A percentile compares a stretch with the other conserved stretches of the same genome.
Conservation (phyloP, 2,329 filamentous ascomycete species). For the Cryphonectria parasitica region DNA sequence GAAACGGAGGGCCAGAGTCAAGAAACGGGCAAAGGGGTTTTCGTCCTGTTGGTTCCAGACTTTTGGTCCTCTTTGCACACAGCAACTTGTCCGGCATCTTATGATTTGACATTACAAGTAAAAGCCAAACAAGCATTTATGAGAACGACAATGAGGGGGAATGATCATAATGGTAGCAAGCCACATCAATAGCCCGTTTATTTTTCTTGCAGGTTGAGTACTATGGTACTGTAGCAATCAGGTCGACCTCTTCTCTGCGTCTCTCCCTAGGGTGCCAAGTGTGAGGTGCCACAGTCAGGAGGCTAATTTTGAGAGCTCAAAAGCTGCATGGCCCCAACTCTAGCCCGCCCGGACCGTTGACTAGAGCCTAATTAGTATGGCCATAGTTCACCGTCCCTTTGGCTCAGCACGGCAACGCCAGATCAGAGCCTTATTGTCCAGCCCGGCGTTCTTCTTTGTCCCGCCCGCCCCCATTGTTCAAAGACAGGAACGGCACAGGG, state of each 20-base stretch:
- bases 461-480: constrained; percentile 13
- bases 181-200: not conserved
- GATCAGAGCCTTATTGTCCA: not conserved
- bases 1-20: not conserved
- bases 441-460: not conserved
- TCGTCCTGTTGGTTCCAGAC: no score
- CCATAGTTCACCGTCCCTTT: not conserved
- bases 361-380: constrained; percentile 3
- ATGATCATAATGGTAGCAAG: not conserved
- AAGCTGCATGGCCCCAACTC: not conserved
- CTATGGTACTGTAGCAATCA: not conserved
- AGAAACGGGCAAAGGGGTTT: not conserved
- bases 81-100: not conserved
- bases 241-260: not conserved
- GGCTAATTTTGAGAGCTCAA: constrained; percentile 3
- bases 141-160: not conserved
- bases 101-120: not conserved
- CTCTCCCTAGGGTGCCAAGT: not conserved
- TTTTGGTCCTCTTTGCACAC: no score
- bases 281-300: not conserved
- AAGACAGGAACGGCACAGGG: constrained; percentile 4
- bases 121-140: no score
- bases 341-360: not conserved
- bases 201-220: not conserved
- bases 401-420: not conserved